These are phyloP conservation scores for Musa schizocarpa DNA, from an alignment of 176 grass and related monocot species.

Conservation along the genomic window DNA sequence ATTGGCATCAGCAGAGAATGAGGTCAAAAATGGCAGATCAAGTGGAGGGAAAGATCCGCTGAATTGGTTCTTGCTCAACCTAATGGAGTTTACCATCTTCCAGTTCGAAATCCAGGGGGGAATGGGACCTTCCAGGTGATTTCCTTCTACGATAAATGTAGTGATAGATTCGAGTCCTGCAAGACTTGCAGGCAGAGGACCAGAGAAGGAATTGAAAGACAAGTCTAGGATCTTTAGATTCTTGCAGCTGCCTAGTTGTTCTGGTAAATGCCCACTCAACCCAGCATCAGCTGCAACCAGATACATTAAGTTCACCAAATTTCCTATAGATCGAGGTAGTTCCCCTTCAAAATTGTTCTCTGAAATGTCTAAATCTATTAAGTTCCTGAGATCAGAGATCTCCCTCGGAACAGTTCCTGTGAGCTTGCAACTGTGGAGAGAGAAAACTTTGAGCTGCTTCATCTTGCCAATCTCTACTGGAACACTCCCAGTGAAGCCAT, in stretches of 20 bases:
- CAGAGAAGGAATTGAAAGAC: constrained; percentile 56
- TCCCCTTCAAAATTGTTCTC: constrained; percentile 66
- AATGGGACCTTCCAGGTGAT: constrained; percentile 60
- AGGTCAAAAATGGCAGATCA: constrained; percentile 37
- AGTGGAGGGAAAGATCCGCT: constrained; percentile 54
- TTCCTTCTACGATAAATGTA: constrained; percentile 55
- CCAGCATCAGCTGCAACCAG: constrained; percentile 57
- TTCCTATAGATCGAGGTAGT: constrained; percentile 50
- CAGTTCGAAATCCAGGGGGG: constrained; percentile 75
- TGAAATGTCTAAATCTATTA: constrained; percentile 79
- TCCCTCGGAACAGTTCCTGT: constrained; percentile 51
- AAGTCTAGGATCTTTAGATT: constrained; percentile 56
- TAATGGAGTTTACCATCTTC: constrained; percentile 42
- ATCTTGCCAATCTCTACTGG: constrained; percentile 67
- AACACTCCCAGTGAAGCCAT: constrained; percentile 53
- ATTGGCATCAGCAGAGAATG: constrained; percentile 81
- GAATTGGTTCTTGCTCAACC: constrained; percentile 59
- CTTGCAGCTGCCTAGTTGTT: constrained; percentile 59
- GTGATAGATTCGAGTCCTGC: constrained; percentile 40
- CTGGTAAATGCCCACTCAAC: constrained; percentile 55
- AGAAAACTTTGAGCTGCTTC: constrained; percentile 47
- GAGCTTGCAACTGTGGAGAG: constrained; percentile 52
- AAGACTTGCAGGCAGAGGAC: constrained; percentile 57
- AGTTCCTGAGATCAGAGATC: constrained; percentile 48
- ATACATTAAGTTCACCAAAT: constrained; percentile 44